Evolutionary conservation across 1,284 basidiomycete genomes (phyloP).

Genomic region (Puccinia novopanici): DNA sequence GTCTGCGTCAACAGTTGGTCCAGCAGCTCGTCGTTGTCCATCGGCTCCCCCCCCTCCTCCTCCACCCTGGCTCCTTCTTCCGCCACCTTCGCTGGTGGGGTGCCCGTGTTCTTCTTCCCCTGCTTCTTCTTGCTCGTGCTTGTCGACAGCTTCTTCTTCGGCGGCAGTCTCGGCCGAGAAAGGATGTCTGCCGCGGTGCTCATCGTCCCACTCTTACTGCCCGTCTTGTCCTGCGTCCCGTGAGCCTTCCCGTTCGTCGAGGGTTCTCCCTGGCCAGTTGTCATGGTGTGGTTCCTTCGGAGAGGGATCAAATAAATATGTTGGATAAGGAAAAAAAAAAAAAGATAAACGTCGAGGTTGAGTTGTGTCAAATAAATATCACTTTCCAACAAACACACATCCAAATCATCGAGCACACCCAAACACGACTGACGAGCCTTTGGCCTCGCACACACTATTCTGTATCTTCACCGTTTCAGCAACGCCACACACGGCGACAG

Average conservation of each 20-base stretch:
- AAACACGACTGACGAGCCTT: too few relatives aligned
- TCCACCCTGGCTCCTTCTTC: too few relatives aligned
- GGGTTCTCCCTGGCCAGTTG: not conserved
- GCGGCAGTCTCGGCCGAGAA: slow-evolving; percentile 5
- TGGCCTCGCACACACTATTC: too few relatives aligned
- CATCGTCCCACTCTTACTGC: not conserved
- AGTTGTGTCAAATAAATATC: not conserved
- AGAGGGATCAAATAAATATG: not conserved
- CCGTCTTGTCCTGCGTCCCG: not conserved
- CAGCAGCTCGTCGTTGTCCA: slow-evolving; percentile 10
- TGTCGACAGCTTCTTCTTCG: slow-evolving; percentile 18
- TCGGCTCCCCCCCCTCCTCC: not conserved
- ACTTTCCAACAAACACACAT: not conserved
- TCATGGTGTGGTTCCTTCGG: not conserved
- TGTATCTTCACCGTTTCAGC: too few relatives aligned
- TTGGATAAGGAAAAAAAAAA: too few relatives aligned
- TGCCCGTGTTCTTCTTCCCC: not conserved
- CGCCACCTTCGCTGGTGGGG: too few relatives aligned
- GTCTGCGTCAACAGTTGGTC: slow-evolving; percentile 7
- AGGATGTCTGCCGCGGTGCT: not conserved
- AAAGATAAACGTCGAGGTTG: not conserved
- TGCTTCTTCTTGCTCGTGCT: not conserved
- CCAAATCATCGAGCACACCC: too few relatives aligned
- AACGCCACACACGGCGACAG: too few relatives aligned
- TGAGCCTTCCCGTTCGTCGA: not conserved